Evolutionary conservation across 805 yeast genomes (phyloP).

Genomic region (Candida ipomoeae): DNA sequence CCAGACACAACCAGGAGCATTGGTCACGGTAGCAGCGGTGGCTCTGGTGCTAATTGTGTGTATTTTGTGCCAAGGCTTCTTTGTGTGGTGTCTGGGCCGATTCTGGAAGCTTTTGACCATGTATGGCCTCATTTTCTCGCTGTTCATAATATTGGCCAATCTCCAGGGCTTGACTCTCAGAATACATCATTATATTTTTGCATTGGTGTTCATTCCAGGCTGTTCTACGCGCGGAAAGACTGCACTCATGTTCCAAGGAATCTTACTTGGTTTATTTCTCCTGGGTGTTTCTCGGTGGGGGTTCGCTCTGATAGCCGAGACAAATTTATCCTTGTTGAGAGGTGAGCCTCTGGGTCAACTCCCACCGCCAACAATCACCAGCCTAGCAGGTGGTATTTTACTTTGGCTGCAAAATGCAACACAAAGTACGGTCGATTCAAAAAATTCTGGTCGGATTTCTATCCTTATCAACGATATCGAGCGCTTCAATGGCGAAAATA

Average conservation of each 20-base stretch:
- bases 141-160: constrained; percentile 18
- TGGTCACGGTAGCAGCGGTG: constrained; percentile 56
- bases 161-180: constrained; percentile 71
- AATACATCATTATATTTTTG: constrained; percentile 76
- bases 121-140: constrained; percentile 50
- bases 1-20: constrained; percentile 71
- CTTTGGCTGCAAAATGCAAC: constrained; percentile 28
- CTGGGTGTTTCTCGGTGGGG: constrained; percentile 94
- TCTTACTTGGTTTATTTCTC: constrained; percentile 71
- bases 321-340: constrained; percentile 59
- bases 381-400: constrained; percentile 32
- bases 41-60: constrained; percentile 44
- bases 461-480: constrained; percentile 77
- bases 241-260: constrained; percentile 77
- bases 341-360: constrained; percentile 64
- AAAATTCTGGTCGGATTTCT: constrained; percentile 44
- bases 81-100: constrained; percentile 74
- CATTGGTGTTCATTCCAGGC: constrained; percentile 75
- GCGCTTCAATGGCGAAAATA: constrained; percentile 53
- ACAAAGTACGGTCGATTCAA: constrained; percentile 5
- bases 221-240: constrained; percentile 69
- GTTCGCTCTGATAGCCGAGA: constrained; percentile 82
- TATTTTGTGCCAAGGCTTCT: constrained; percentile 68
- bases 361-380: constrained; percentile 48
- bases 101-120: constrained; percentile 54